phyloP scores from a whole-genome alignment of 768 basidiomycete species.

The Russula lepida region DNA sequence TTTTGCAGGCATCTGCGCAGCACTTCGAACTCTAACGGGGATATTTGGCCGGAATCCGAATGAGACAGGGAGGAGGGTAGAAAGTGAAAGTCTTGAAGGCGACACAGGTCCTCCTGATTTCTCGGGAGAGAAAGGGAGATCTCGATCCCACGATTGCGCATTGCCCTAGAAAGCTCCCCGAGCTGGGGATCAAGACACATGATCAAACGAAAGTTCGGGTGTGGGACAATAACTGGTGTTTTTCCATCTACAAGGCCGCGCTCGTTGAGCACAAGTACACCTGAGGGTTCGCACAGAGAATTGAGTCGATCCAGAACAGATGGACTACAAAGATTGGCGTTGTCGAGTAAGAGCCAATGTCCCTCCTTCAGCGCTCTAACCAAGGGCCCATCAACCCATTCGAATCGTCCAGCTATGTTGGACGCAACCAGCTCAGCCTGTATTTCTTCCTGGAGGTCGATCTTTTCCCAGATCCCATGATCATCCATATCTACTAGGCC shows the following conservation, averaged over 20 bases:
- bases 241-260: constrained; percentile 73
- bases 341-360: constrained; percentile 84
- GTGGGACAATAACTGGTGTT: constrained; percentile 69
- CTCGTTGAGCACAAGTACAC: constrained; percentile 79
- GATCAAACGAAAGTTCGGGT: constrained; percentile 84
- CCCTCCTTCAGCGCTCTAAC: constrained; percentile 79
- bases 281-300: constrained; percentile 85
- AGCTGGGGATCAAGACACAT: constrained; percentile 88
- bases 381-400: constrained; percentile 94
- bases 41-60: background rate
- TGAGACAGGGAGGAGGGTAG: background rate
- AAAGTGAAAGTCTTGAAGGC: constrained; percentile 13
- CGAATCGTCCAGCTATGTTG: constrained; percentile 52
- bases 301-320: constrained; percentile 96
- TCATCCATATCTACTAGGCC: constrained; percentile 22
- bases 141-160: constrained; percentile 96
- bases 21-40: constrained; percentile 12
- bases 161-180: constrained; percentile 93
- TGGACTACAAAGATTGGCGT: constrained; percentile 89
- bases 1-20: constrained; percentile 11
- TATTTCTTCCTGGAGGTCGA: constrained; percentile 1
- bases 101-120: constrained; percentile 11
- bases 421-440: constrained; percentile 22
- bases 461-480: background rate
- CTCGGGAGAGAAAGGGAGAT: constrained; percentile 39